Conservation (phyloP, 2,329 filamentous ascomycete genomes). For the Pezicula carpinea region DNA sequence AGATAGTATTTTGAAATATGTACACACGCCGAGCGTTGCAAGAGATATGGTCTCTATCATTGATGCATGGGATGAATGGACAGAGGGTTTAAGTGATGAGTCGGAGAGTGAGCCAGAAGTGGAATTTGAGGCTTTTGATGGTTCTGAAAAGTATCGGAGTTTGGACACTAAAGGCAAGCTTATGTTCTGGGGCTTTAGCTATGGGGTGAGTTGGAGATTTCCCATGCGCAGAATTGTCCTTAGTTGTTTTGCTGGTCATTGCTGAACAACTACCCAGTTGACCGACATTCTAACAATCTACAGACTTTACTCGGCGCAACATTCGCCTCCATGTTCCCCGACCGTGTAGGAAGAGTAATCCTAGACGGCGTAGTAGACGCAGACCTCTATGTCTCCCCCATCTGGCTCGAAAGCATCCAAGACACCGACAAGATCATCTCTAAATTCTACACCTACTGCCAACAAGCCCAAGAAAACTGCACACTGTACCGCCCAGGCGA, state of each 20-base stretch:
- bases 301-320: conserved; percentile 28
- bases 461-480: conserved; percentile 25
- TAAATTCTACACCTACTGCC: conserved; percentile 17
- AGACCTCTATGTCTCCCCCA: conserved; percentile 1
- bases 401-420: conserved; percentile 2
- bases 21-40: conserved; percentile 29
- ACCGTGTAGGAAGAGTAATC: conserved; percentile 34
- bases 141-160: background rate
- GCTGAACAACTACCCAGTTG: background rate
- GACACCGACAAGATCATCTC: conserved; percentile 18
- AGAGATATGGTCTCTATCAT: conserved; percentile 33
- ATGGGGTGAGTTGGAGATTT: conserved; percentile 27
- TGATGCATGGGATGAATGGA: conserved; percentile 27
- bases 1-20: conserved; percentile 25
- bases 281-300: background rate
- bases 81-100: conserved; percentile 15
- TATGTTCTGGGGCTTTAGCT: conserved; percentile 46
- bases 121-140: background rate
- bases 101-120: conserved; percentile 27
- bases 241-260: background rate
- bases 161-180: conserved; percentile 23
- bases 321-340: conserved; percentile 37
- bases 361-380: conserved; percentile 9
- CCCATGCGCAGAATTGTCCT: background rate
- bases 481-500: conserved; percentile 7